These are phyloP conservation scores for Phytophthora palmivora DNA, from an alignment of 352 stramenopile species.

Conservation along the genomic window DNA sequence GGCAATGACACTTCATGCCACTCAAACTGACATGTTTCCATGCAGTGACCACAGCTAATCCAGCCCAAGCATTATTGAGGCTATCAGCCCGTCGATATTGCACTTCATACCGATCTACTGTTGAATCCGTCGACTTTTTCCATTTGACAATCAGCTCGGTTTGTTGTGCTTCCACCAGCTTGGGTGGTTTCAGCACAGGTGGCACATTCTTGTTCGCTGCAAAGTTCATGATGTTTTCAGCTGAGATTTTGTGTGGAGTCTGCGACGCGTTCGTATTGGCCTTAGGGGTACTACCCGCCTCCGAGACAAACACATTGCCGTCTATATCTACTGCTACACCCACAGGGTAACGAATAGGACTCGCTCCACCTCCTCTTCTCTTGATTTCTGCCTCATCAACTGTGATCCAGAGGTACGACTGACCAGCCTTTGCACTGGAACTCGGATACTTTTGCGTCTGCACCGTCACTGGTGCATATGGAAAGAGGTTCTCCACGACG, in stretches of 20 bases:
- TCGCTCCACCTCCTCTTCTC: conserved; percentile 43
- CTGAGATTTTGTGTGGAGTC: conserved; percentile 63
- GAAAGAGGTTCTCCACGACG: conserved; percentile 81
- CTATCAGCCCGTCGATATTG: conserved; percentile 67
- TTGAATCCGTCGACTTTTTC: conserved; percentile 68
- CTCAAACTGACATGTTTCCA: conserved; percentile 56
- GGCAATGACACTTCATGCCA: conserved; percentile 54
- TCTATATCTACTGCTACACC: conserved; percentile 71
- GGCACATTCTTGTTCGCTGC: conserved; percentile 48
- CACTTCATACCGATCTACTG: conserved; percentile 77
- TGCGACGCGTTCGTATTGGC: conserved; percentile 26
- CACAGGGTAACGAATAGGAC: conserved; percentile 68
- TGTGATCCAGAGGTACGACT: conserved; percentile 81
- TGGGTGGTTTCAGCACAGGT: conserved; percentile 41
- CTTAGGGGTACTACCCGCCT: conserved; percentile 35
- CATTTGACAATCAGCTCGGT: conserved; percentile 59
- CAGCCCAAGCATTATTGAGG: conserved; percentile 53
- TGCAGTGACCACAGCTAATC: conserved; percentile 41
- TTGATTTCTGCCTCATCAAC: conserved; percentile 77
- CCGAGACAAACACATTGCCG: conserved; percentile 79
- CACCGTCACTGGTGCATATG: conserved; percentile 78
- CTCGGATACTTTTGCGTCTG: conserved; percentile 76
- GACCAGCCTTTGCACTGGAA: conserved; percentile 58
- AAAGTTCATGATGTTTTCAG: conserved; percentile 66
- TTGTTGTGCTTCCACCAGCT: conserved; percentile 59